phyloP scores from a whole-genome alignment of 1,284 basidiomycete genomes.

The Ceratobasidium sp. region DNA sequence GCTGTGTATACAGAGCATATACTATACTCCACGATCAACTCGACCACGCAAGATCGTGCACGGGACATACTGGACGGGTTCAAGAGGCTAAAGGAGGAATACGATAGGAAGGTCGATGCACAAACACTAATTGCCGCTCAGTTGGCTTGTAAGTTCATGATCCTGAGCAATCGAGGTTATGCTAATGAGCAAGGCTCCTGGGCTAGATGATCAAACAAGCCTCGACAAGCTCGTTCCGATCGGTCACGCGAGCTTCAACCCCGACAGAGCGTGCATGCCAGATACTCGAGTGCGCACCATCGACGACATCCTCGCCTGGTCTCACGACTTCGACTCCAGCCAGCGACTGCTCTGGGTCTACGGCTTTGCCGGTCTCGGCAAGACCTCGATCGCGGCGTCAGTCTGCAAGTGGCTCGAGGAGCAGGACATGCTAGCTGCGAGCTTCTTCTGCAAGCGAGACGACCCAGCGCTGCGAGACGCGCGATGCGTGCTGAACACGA shows the following conservation, averaged over 20 bases:
- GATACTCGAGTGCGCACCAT: not conserved
- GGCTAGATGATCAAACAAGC: not conserved
- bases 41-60: not conserved
- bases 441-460: constrained; percentile 56
- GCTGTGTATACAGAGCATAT: not conserved
- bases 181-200: not conserved
- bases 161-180: no score
- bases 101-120: not conserved
- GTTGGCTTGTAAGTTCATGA: not conserved
- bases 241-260: not conserved
- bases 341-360: constrained; percentile 49
- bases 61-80: not conserved
- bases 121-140: not conserved
- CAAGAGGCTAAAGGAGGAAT: not conserved
- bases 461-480: constrained; percentile 14
- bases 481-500: constrained; percentile 14
- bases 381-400: constrained; percentile 52
- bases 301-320: not conserved
- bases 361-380: constrained; percentile 53
- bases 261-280: not conserved
- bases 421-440: constrained; percentile 53
- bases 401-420: constrained; percentile 47
- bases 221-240: not conserved
- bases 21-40: not conserved
- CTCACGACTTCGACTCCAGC: not conserved